Evolutionary conservation across 306 rosid species (phyloP), one percentile per base, ranked within the genome.

Genomic region (Morella rubra): DNA sequence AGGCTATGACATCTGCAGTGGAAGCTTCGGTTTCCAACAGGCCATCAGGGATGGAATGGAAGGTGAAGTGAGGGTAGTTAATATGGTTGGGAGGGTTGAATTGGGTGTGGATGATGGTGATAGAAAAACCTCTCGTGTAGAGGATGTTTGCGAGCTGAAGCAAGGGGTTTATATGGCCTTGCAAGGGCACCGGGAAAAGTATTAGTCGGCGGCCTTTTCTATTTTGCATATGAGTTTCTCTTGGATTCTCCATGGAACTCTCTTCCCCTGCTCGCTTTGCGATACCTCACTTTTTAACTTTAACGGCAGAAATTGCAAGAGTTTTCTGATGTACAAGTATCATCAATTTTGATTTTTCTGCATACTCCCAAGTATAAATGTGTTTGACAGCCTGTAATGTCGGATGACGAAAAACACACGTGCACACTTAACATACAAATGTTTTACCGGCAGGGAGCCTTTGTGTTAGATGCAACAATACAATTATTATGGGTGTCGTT

Each of bases 101-200:
- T 32, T 32, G 37, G 37, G 37, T 32, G 81, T 81, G 90, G 54
- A 85, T 75, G 1, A 88, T 44, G 15, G 90, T 80, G 16, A 90
- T 82, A n/a, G 73, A 78, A 62, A 84, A 87, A 13, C 89, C 91
- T n/a, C 73, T 81, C 15, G 82, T 73, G 44, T 85, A 76, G 66
- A 88, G 87, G 69, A 86, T 80, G 5, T 67, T 53, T 6, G 87
- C 87, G 1, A 90, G 86, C 45, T 90, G 82, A 77, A 90, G 89
- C 89, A 90, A 84, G 3, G 90, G 92, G 72, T 58, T 90, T 47
- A 86, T 72, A 83, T 87, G 91, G 9, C 94, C 94, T 72, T 90
- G 85, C 0, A 82, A 51, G 1, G 85, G 88, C 32, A 80, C 77
- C 59, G 92, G 92, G 76, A 86, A 44, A n/a, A 86, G 79, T 4